phyloP scores from a whole-genome alignment of 176 grass and related monocot genomes.

The Oryza meyeriana region DNA sequence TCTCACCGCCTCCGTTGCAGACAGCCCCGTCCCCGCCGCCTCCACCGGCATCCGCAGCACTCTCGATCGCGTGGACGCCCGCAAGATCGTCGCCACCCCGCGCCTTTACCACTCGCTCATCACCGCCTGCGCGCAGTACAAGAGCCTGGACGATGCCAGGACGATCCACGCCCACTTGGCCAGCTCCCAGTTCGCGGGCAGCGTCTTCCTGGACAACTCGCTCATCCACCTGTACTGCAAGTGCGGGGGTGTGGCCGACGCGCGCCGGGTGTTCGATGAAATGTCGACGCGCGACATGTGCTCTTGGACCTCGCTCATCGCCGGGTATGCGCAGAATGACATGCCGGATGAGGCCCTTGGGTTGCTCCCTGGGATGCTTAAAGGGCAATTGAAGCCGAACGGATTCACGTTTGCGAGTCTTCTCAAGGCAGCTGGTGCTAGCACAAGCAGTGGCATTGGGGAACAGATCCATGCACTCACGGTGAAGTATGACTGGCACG shows the following conservation, averaged over 20 bases:
- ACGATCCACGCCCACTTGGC: constrained; percentile 37
- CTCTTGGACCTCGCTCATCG: constrained; percentile 64
- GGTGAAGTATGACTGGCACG: constrained; percentile 45
- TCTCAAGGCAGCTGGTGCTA: constrained; percentile 56
- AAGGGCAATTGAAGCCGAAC: constrained; percentile 21
- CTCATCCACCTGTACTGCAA: constrained; percentile 59
- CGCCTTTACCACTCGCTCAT: constrained; percentile 41
- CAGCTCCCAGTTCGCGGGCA: constrained; percentile 27
- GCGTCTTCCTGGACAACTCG: constrained; percentile 59
- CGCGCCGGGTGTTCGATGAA: constrained; percentile 48
- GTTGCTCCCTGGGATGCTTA: constrained; percentile 52
- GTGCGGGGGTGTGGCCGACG: constrained; percentile 44
- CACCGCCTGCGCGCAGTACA: constrained; percentile 35
- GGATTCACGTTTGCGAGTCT: constrained; percentile 68
- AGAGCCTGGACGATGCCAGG: constrained; percentile 32
- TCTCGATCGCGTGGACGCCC: constrained; percentile 37
- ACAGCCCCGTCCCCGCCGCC: background rate
- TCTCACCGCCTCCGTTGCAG: background rate
- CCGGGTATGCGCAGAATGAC: constrained; percentile 63
- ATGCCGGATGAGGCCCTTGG: constrained; percentile 32
- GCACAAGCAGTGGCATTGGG: background rate
- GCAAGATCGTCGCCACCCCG: constrained; percentile 34
- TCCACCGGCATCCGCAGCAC: background rate
- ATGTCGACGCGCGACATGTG: constrained; percentile 47
- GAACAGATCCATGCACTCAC: constrained; percentile 45